A percentile compares a stretch with the other conserved stretches of the same genome.
These are phyloP conservation scores for Excoecaria agallocha DNA, from an alignment of 345 rosid species.

Conservation along the genomic window DNA sequence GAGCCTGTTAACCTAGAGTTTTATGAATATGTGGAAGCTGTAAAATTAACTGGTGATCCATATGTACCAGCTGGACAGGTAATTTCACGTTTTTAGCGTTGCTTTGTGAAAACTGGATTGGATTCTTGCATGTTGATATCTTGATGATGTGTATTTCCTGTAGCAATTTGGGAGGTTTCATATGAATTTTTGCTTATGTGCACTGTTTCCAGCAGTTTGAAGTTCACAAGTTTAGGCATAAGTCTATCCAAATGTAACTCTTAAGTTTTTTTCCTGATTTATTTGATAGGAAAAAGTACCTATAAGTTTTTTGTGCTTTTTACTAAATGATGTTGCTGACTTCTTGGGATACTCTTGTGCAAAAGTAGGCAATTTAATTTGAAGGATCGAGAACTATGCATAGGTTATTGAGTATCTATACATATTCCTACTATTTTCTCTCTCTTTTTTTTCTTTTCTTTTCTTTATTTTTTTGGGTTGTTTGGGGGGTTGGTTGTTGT, in stretches of 20 bases:
- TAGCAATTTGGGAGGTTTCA: neutral
- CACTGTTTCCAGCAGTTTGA: neutral
- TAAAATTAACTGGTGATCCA: constrained; percentile 86
- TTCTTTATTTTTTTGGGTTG: no score
- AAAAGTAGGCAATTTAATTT: neutral
- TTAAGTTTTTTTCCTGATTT: neutral
- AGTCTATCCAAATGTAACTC: neutral
- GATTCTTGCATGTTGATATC: neutral
- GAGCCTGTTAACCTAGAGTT: constrained; percentile 63
- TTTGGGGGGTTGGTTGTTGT: no score
- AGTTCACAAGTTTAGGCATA: neutral
- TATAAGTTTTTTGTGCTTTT: neutral
- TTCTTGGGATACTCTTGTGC: neutral
- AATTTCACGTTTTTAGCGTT: constrained; percentile 12
- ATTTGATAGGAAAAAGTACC: neutral
- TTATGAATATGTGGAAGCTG: constrained; percentile 93
- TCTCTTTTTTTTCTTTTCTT: no score
- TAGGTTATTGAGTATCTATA: neutral
- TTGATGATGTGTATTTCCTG: neutral
- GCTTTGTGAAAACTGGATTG: neutral
- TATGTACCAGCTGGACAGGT: constrained; percentile 98
- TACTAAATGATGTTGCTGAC: neutral
- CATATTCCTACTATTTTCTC: neutral
- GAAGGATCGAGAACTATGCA: neutral
- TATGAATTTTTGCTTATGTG: neutral